phyloP scores from a whole-genome alignment of 768 basidiomycete genomes.

The Dictyophora rubrovolvata region DNA sequence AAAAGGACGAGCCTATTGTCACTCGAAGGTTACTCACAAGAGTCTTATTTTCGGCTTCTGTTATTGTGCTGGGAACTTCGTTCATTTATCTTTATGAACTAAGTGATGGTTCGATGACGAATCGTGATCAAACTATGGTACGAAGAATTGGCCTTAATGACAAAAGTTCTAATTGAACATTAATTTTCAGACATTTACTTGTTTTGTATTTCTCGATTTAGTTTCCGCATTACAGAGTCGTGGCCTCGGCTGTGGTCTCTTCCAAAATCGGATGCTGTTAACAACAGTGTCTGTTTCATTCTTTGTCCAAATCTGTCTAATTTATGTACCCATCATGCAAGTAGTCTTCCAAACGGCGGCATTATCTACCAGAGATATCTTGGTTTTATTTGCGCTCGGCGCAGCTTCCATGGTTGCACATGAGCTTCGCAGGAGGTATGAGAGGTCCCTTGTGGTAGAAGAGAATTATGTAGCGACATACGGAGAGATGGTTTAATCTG shows the following conservation, averaged over 20 bases:
- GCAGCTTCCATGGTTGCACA: slow-evolving; percentile 58
- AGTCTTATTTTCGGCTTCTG: slow-evolving; percentile 85
- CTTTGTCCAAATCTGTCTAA: slow-evolving; percentile 69
- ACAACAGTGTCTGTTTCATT: slow-evolving; percentile 82
- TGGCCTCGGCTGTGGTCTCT: slow-evolving; percentile 73
- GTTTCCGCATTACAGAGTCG: slow-evolving; percentile 93
- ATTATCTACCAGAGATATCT: slow-evolving; percentile 55
- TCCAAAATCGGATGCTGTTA: slow-evolving; percentile 83
- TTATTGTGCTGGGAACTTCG: slow-evolving; percentile 82
- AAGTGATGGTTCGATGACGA: slow-evolving; percentile 72
- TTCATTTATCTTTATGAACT: slow-evolving; percentile 80
- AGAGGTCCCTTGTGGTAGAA: slow-evolving; percentile 50
- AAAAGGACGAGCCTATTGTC: slow-evolving; percentile 86
- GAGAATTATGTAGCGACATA: slow-evolving; percentile 39
- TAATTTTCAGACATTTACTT: slow-evolving; percentile 76
- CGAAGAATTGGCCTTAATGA: slow-evolving; percentile 19
- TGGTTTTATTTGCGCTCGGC: slow-evolving; percentile 58
- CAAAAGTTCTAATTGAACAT: background rate
- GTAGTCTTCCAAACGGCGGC: slow-evolving; percentile 89
- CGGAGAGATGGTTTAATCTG: slow-evolving; percentile 49
- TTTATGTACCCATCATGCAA: slow-evolving; percentile 90
- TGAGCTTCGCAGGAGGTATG: slow-evolving; percentile 70
- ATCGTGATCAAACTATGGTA: slow-evolving; percentile 94
- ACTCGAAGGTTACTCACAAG: slow-evolving; percentile 60
- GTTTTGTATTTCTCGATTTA: slow-evolving; percentile 94